These are phyloP conservation scores for Gentiana macrophylla DNA, from an alignment of 257 asterid species.

Conservation along the genomic window DNA sequence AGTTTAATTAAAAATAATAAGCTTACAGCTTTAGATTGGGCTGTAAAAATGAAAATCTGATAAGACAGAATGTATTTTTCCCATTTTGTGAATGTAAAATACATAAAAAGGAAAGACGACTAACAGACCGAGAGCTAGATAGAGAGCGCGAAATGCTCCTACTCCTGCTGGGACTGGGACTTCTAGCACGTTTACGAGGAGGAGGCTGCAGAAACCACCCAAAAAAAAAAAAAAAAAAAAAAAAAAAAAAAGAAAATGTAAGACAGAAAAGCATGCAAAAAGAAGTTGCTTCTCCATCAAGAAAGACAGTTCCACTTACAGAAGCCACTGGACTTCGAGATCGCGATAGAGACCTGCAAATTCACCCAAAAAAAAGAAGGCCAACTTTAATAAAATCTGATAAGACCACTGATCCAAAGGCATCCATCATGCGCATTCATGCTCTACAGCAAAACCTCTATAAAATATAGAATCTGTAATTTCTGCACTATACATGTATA, in stretches of 20 bases:
- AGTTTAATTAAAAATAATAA: too few relatives aligned
- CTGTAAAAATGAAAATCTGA: too few relatives aligned
- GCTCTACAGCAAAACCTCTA: constrained; percentile 4
- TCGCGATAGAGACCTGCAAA: constrained; percentile 45
- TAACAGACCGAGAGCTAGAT: constrained; percentile 23
- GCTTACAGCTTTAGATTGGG: too few relatives aligned
- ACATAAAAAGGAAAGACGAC: too few relatives aligned
- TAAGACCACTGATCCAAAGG: constrained; percentile 7
- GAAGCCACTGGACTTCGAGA: constrained; percentile 39
- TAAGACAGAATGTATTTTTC: too few relatives aligned
- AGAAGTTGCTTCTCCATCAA: neutral
- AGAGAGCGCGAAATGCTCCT: constrained; percentile 32
- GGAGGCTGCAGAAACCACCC: constrained; percentile 19
- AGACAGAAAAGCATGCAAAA: neutral
- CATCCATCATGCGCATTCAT: constrained; percentile 1
- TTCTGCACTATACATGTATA: too few relatives aligned
- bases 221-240: neutral
- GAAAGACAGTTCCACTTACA: constrained; percentile 24
- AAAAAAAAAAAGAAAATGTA: neutral
- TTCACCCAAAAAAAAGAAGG: constrained; percentile 7
- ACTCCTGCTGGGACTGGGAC: constrained; percentile 21
- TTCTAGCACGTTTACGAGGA: constrained; percentile 14
- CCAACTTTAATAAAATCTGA: constrained; percentile 15
- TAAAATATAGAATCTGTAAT: too few relatives aligned
- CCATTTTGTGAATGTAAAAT: too few relatives aligned